Base-by-base conservation (phyloP, 176 grass and related monocot species). In the Miscanthus lutarioriparius region DNA sequence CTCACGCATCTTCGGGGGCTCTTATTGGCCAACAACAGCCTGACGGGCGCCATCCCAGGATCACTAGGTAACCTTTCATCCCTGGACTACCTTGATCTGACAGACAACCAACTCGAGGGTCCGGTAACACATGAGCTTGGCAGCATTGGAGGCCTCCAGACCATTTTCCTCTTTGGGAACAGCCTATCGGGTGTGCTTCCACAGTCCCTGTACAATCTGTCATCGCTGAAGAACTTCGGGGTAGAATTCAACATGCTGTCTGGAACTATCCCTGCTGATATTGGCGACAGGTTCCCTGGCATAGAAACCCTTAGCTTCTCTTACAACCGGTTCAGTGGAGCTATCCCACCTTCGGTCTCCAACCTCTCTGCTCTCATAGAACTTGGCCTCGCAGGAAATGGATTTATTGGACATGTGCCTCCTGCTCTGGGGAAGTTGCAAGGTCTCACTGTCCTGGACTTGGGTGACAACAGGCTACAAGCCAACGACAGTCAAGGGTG, bases 51-150 rank as follows among this genome's bases (percentile, higher is more conserved):
- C 10, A 82, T 87, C 49, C 86, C 72, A 8, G 49, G 0, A 14
- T 77, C 86, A 20, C 38, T 87, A 2, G 20, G 72, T 51, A 87
- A 82, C 64, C 5, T 87, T 2, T 83, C 73, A 13, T 70, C 80
- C 19, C 35, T 87, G 11, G 2, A 45, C 62, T 17, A 6, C 4
- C 70, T 82, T 16, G 13, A 45, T 68, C 78, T 87, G 0, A 0
- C 3, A 12, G 2, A 0, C 2, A 82, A 82, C 22, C 38, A 82
- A 38, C 28, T 87, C 7, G 72, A 30, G 20, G 79, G 79, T 8
- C 63, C 15, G 28, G 70, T 87, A 8, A 79, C 72, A 27, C 49
- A 28, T 0, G 72, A 61, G 28, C 22, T 87, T 1, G 64, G 86
- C 53, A 82, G 25, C 20, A 59, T 69, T 9, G 27, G 2, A 45